phyloP scores from a whole-genome alignment of 495 filamentous ascomycete genomes.

The Tuber magnatum region DNA sequence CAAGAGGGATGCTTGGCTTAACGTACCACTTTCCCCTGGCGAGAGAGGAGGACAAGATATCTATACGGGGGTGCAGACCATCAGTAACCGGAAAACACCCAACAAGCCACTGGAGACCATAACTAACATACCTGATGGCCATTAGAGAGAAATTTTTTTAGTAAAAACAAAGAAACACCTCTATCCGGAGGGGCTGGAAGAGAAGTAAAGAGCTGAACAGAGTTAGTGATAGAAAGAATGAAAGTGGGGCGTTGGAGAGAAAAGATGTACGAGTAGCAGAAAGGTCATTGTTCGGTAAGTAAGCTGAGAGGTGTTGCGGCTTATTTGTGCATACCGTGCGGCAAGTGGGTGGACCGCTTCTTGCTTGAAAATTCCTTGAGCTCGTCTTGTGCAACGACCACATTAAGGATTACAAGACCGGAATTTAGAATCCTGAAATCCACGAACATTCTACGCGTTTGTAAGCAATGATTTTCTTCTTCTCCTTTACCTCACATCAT shows the following conservation, averaged over 20 bases:
- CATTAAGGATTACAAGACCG: background rate
- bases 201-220: background rate
- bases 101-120: background rate
- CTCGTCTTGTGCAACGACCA: background rate
- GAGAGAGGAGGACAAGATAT: constrained; percentile 93
- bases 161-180: background rate
- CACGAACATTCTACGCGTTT: background rate
- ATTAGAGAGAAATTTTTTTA: constrained; percentile 5
- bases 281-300: background rate
- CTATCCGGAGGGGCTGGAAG: background rate
- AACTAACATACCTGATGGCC: constrained; percentile 29
- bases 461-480: background rate
- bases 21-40: constrained; percentile 97
- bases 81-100: background rate
- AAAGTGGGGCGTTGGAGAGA: background rate
- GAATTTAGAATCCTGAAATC: background rate
- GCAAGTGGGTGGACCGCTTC: background rate
- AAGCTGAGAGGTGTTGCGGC: background rate
- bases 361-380: background rate
- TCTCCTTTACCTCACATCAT: background rate
- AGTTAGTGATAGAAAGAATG: background rate
- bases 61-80: constrained; percentile 46
- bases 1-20: background rate
- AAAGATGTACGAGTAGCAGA: background rate
- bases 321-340: constrained; percentile 3